A percentile compares a stretch with the other conserved stretches of the same genome.
Conservation (phyloP, 352 stramenopile species). For the Pythium plurisporium region DNA sequence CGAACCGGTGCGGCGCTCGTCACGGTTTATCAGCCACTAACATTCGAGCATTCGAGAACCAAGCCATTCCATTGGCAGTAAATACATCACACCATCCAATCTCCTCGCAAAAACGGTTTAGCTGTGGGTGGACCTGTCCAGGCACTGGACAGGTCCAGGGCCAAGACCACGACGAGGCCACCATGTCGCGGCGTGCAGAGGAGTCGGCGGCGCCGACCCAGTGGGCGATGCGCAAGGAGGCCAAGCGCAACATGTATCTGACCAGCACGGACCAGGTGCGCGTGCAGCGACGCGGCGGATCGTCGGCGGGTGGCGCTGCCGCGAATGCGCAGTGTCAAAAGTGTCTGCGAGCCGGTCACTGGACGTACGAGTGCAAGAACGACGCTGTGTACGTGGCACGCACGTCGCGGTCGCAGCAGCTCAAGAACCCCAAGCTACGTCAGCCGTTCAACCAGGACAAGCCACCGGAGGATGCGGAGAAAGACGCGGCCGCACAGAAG, state of each 20-base stretch:
- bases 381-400: constrained; percentile 77
- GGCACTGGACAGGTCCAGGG: too few species aligned
- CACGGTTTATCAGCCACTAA: constrained; percentile 19
- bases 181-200: constrained; percentile 11
- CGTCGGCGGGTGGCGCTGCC: neutral
- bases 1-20: constrained; percentile 10
- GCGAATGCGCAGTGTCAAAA: constrained; percentile 73
- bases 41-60: neutral
- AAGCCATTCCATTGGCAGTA: constrained; percentile 7
- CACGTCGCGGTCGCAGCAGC: constrained; percentile 69
- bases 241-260: constrained; percentile 78
- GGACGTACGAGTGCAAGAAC: constrained; percentile 88
- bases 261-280: constrained; percentile 73
- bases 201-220: constrained; percentile 43
- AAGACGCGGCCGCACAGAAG: constrained; percentile 26
- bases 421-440: constrained; percentile 75
- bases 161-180: neutral
- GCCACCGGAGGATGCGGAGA: constrained; percentile 45
- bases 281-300: constrained; percentile 42
- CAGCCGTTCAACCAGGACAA: constrained; percentile 80
- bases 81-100: too few species aligned
- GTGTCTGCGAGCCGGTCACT: constrained; percentile 72
- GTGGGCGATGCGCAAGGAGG: constrained; percentile 68
- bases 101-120: too few species aligned
- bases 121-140: too few species aligned